Conservation (phyloP, 2,329 filamentous ascomycete genomes). For the Fusarium napiforme region DNA sequence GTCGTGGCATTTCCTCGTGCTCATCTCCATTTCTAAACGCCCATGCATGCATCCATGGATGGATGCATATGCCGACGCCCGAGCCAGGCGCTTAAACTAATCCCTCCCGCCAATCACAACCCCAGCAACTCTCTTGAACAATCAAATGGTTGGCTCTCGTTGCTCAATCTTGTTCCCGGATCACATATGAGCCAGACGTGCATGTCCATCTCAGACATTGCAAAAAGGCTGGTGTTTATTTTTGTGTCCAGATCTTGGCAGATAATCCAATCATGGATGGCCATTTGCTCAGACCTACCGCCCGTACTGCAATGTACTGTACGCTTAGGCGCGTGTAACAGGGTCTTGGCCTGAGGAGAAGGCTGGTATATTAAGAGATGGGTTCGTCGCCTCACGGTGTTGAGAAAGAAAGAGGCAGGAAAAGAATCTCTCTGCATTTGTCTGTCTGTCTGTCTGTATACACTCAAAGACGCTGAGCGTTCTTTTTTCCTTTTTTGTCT, state of each 20-base stretch:
- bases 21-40: conserved; percentile 26
- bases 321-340: conserved; percentile 19
- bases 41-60: not conserved
- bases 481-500: conserved; percentile 28
- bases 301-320: conserved; percentile 1
- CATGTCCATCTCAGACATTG: conserved; percentile 14
- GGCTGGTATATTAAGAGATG: conserved; percentile 45
- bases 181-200: conserved; percentile 29
- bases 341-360: conserved; percentile 12
- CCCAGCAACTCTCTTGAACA: conserved; percentile 2
- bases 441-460: conserved; percentile 20
- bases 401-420: conserved; percentile 31
- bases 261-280: conserved; percentile 28
- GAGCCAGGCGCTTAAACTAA: conserved; percentile 36
- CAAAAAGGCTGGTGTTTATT: conserved; percentile 31
- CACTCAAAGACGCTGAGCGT: conserved; percentile 36
- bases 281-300: conserved; percentile 21
- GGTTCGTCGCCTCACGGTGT: conserved; percentile 20
- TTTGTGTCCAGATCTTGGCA: conserved; percentile 24
- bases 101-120: conserved; percentile 28
- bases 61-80: conserved; percentile 27
- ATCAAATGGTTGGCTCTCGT: conserved; percentile 28
- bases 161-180: conserved; percentile 19
- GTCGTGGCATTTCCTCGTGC: conserved; percentile 15
- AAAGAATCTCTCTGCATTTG: conserved; percentile 35